Evolutionary conservation across 139 green algal species (phyloP), one percentile per base, ranked within the genome.

Genomic region (Mychonastes homosphaera): DNA sequence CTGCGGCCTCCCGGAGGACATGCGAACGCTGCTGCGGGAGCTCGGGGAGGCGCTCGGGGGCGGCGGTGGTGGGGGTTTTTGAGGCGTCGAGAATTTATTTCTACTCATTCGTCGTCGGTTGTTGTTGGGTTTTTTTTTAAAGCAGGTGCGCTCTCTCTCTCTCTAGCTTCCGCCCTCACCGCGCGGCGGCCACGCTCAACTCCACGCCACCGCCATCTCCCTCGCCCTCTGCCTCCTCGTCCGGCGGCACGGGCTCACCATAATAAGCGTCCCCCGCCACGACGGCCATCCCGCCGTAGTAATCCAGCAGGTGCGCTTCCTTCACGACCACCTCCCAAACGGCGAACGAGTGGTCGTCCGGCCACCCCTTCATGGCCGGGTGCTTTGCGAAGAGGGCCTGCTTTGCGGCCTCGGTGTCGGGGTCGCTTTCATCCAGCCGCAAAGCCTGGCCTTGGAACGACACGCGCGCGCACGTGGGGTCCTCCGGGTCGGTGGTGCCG

Each of bases 1-100:
- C 6, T 69, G 63, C 1, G 59, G 72, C 15, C 61, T 79, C 49
- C 86, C 87, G 3, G 21, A 67, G 4, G 87, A 95, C 54, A 82
- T 94, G 19, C 5, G 8, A 2, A 12, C n/a, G 39, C 46, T 67
- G 59, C 19, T 53, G 45, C 19, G 24, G 24, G 21, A 27, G 15
- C 24, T 53, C 15, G 21, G 24, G 8, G 15, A 19, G 45, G 15
- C 13, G 45, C 21, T 24, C 19, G 45, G 24, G 13, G 45, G 45
- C 8, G 45, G 21, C 19, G 21, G 45, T 19, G 45, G 39, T 16
- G 16, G 39, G 39, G 15, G 39, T 16, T 46, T 16, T 28, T 18
- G 56, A 39, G 16, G 51, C 33, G 52, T 5, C 7, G 13, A 43
- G 30, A 56, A 5, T 43, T 43, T 10, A 43, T 19, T 43, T 10